Percentiles rank a stretch among this genome's conserved stretches.
phyloP scores from a whole-genome alignment of 176 grass and related monocot genomes.

The Rhynchospora tenuis region DNA sequence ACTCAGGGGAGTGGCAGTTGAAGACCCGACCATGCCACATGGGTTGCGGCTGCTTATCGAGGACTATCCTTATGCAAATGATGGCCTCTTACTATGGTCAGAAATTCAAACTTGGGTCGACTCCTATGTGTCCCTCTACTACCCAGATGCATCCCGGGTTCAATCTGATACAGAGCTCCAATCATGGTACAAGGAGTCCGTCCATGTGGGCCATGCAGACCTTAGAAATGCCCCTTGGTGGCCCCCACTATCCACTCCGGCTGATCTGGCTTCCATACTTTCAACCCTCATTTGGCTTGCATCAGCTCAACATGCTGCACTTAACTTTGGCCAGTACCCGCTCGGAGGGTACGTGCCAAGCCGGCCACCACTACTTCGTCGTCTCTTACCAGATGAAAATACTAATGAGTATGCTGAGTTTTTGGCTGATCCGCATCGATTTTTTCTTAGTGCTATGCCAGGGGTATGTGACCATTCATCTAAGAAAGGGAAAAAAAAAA shows the following conservation, averaged over 20 bases:
- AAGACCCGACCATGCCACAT: conserved; percentile 59
- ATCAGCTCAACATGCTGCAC: conserved; percentile 91
- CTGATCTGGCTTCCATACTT: conserved; percentile 57
- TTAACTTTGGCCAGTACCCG: conserved; percentile 56
- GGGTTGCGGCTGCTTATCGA: conserved; percentile 74
- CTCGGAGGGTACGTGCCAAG: conserved; percentile 47
- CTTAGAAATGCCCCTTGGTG: conserved; percentile 61
- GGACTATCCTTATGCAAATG: conserved; percentile 93
- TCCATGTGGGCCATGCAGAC: conserved; percentile 84
- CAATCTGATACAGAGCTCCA: conserved; percentile 75
- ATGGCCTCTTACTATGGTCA: conserved; percentile 89
- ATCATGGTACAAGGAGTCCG: conserved; percentile 69
- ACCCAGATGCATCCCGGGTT: conserved; percentile 56
- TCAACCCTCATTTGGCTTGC: conserved; percentile 88
- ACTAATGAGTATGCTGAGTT: conserved; percentile 53
- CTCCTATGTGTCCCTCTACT: conserved; percentile 87
- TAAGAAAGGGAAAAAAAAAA: neutral
- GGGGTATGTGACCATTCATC: conserved; percentile 17
- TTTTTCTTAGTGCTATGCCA: conserved; percentile 87
- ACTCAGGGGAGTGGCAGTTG: conserved; percentile 71
- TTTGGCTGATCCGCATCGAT: conserved; percentile 80
- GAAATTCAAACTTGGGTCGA: conserved; percentile 62
- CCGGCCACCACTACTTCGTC: conserved; percentile 38
- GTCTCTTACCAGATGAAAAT: conserved; percentile 36
- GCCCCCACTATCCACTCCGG: conserved; percentile 60